A percentile compares a stretch with the other conserved stretches of the same genome.
phyloP scores from a whole-genome alignment of 495 filamentous ascomycete genomes.

The Aspergillus incahuasiensis region DNA sequence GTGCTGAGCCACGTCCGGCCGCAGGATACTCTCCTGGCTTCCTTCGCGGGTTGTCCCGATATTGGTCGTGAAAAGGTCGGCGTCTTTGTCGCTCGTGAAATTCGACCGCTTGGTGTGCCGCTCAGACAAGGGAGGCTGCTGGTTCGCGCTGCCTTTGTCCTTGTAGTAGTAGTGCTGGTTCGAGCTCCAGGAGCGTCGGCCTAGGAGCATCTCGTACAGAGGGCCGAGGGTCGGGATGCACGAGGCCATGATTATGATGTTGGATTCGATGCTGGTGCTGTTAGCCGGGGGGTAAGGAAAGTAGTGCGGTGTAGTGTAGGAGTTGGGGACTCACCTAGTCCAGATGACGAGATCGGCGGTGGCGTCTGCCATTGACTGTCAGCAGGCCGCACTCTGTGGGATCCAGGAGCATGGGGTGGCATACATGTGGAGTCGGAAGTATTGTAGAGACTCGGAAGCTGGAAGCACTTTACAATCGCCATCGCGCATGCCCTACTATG shows the following conservation, averaged over 20 bases:
- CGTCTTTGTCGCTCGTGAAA: background rate
- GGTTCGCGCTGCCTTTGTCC: background rate
- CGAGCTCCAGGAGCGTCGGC: constrained; percentile 14
- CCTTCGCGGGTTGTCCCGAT: background rate
- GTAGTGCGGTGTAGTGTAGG: too few species aligned
- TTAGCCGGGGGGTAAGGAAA: too few species aligned
- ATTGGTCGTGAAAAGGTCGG: background rate
- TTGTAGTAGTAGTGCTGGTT: constrained; percentile 5
- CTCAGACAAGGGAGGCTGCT: background rate
- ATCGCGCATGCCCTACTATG: constrained; percentile 17
- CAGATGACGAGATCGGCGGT: constrained; percentile 40
- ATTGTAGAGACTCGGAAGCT: constrained; percentile 30
- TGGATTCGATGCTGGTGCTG: constrained; percentile 36
- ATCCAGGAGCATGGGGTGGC: too few species aligned
- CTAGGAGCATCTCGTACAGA: constrained; percentile 29
- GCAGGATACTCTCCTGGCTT: constrained; percentile 15
- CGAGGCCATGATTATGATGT: constrained; percentile 44
- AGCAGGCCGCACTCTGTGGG: too few species aligned
- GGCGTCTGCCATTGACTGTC: constrained; percentile 17
- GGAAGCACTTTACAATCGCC: constrained; percentile 38
- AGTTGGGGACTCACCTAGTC: constrained; percentile 31
- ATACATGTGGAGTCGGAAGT: constrained; percentile 34
- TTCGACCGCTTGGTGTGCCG: background rate
- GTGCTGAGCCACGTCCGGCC: background rate
- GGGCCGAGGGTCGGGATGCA: constrained; percentile 47